These are phyloP conservation scores for Erodium texanum DNA, from an alignment of 441 rosid genomes.

Conservation along the genomic window DNA sequence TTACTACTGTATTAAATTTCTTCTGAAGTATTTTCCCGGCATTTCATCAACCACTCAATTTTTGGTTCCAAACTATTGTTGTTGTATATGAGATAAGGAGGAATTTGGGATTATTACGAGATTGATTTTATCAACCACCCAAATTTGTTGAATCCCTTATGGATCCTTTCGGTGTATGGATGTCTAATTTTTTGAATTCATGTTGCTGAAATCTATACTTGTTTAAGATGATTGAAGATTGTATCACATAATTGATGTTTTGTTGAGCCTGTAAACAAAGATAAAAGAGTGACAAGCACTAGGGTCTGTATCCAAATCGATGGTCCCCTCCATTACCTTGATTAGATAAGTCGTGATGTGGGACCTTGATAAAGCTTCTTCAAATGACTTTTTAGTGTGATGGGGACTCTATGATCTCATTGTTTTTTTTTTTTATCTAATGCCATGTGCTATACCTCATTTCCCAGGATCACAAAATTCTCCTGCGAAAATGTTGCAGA, in stretches of 20 bases:
- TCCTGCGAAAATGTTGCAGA: constrained; percentile 29
- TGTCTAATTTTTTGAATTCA: not conserved
- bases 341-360: constrained; percentile 42
- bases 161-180: constrained; percentile 8
- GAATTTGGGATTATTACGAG: constrained; percentile 15
- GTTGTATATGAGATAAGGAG: constrained; percentile 12
- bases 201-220: constrained; percentile 8
- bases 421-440: constrained; percentile 22
- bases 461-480: constrained; percentile 30
- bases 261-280: constrained; percentile 31
- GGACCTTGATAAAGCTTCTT: constrained; percentile 46
- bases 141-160: not conserved
- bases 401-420: constrained; percentile 23
- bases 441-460: constrained; percentile 24
- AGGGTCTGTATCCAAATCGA: constrained; percentile 31
- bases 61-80: constrained; percentile 9
- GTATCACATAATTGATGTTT: constrained; percentile 9
- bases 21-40: not conserved
- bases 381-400: constrained; percentile 28
- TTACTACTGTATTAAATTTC: not conserved
- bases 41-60: too few relatives aligned
- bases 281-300: constrained; percentile 26
- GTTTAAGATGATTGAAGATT: constrained; percentile 12
- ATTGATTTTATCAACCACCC: not conserved
- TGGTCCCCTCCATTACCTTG: constrained; percentile 65